Conservation (phyloP, 2,329 filamentous ascomycete species). For the Hypoxylon sp. region DNA sequence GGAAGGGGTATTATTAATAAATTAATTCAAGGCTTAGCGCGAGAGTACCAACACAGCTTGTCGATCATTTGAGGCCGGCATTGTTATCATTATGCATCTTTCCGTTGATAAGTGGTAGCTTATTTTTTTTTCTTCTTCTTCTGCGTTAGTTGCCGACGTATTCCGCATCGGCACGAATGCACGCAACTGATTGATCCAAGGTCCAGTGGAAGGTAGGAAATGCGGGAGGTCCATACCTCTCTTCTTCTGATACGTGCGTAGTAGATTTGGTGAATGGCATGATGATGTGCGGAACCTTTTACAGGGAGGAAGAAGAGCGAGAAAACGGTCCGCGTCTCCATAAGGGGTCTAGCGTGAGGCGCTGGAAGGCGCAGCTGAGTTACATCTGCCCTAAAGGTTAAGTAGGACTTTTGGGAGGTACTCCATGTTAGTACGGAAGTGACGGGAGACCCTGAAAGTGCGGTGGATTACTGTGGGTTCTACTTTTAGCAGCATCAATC, state of each 20-base stretch:
- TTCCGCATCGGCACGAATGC: constrained; percentile 19
- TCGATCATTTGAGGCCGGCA: constrained; percentile 29
- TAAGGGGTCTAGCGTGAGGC: constrained; percentile 47
- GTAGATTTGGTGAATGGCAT: constrained; percentile 26
- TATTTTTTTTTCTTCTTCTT: constrained; percentile 16
- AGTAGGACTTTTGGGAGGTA: constrained; percentile 50
- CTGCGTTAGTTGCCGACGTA: constrained; percentile 7
- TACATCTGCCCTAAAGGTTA: constrained; percentile 42
- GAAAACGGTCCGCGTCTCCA: constrained; percentile 34
- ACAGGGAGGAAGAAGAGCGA: constrained; percentile 18
- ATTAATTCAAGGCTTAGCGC: constrained; percentile 41
- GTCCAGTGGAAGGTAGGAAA: neutral
- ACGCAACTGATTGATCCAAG: constrained; percentile 4
- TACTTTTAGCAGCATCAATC: constrained; percentile 32
- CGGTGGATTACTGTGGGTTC: constrained; percentile 5
- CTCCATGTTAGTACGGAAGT: constrained; percentile 43
- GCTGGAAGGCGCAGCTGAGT: constrained; percentile 51
- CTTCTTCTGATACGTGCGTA: constrained; percentile 17
- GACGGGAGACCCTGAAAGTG: constrained; percentile 9
- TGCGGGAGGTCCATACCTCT: constrained; percentile 10
- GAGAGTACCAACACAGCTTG: constrained; percentile 24
- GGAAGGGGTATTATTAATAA: constrained; percentile 42
- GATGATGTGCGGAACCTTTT: constrained; percentile 36
- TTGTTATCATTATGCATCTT: constrained; percentile 33
- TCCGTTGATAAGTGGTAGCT: constrained; percentile 5